These are phyloP conservation scores for Yarrowia porcina DNA, from an alignment of 805 yeast genomes.

Conservation along the genomic window DNA sequence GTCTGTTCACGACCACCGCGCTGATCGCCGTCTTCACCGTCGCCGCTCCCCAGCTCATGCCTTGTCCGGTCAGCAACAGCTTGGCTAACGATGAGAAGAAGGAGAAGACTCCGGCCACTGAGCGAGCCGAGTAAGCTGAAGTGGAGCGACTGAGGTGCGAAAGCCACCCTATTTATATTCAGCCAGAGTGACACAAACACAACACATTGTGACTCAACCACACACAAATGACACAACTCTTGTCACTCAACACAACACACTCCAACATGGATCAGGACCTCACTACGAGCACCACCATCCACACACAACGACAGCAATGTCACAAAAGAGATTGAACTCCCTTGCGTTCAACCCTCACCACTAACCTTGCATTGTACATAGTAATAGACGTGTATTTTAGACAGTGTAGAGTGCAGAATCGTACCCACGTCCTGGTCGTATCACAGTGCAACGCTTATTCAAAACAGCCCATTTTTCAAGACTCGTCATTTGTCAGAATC, in stretches of 20 bases:
- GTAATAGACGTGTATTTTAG: constrained; percentile 19
- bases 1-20: constrained; percentile 69
- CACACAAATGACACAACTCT: not conserved
- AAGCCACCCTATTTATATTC: too few species aligned
- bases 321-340: not conserved
- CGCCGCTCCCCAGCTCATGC: constrained; percentile 43
- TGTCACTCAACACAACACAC: not conserved
- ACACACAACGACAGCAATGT: not conserved
- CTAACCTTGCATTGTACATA: constrained; percentile 25
- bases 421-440: too few species aligned
- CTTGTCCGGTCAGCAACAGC: constrained; percentile 36
- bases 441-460: not conserved
- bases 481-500: not conserved
- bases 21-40: constrained; percentile 69
- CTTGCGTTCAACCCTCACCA: not conserved
- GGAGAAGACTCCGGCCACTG: too few species aligned
- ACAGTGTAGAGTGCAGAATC: not conserved
- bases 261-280: too few species aligned
- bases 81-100: constrained; percentile 14
- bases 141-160: too few species aligned
- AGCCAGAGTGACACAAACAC: not conserved
- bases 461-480: not conserved
- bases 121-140: too few species aligned
- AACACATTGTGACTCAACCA: not conserved
- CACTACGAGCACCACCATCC: not conserved